phyloP scores from a whole-genome alignment of 2,329 filamentous ascomycete species.

The Chaetothyriales sp. region DNA sequence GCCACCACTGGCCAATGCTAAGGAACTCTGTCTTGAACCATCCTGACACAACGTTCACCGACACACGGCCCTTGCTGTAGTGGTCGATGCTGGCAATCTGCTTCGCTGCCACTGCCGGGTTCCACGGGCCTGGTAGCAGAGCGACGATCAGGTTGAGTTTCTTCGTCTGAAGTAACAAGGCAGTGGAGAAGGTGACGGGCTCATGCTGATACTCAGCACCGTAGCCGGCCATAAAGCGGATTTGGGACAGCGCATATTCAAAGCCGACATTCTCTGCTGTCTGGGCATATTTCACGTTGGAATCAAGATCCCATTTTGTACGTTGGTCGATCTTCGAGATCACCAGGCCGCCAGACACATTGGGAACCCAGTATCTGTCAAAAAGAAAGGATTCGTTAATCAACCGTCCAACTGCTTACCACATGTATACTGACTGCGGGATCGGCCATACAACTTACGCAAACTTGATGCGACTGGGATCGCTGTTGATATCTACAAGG shows the following conservation, averaged over 20 bases:
- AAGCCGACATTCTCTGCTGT: slow-evolving; percentile 38
- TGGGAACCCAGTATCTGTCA: slow-evolving; percentile 39
- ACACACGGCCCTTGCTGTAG: slow-evolving; percentile 32
- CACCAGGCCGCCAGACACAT: slow-evolving; percentile 41
- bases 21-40: slow-evolving; percentile 44
- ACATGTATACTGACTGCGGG: too few species aligned
- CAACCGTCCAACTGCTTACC: neutral
- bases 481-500: slow-evolving; percentile 24
- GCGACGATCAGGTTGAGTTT: slow-evolving; percentile 40
- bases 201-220: slow-evolving; percentile 39
- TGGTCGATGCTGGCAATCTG: slow-evolving; percentile 42
- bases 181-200: slow-evolving; percentile 40
- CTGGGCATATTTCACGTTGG: slow-evolving; percentile 37
- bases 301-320: slow-evolving; percentile 37
- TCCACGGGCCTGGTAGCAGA: slow-evolving; percentile 38
- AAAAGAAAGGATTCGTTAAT: neutral
- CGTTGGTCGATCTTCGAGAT: slow-evolving; percentile 40
- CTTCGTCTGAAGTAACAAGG: slow-evolving; percentile 34
- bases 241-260: slow-evolving; percentile 40
- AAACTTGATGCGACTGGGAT: slow-evolving; percentile 33
- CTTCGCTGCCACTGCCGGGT: slow-evolving; percentile 40
- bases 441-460: slow-evolving; percentile 19
- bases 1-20: slow-evolving; percentile 41
- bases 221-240: slow-evolving; percentile 41
- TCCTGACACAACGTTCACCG: slow-evolving; percentile 39